A percentile compares a stretch with the other conserved stretches of the same genome.
Conservation (phyloP, 345 rosid species). For the Citrus australasica region DNA sequence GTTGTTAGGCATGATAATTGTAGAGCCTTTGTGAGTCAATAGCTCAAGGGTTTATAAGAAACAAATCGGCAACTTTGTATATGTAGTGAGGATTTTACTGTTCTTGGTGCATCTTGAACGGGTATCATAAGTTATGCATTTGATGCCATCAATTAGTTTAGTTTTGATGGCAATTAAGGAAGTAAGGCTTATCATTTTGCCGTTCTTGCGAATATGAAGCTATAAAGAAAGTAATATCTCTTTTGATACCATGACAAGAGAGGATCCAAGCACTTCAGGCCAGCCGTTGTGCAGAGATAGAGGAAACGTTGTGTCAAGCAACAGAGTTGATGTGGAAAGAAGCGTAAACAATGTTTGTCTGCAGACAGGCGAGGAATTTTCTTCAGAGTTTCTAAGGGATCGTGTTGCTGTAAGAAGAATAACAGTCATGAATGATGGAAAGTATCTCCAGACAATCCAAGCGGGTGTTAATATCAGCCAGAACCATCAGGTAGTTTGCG, state of each 20-base stretch:
- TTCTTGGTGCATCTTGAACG: slow-evolving; percentile 3
- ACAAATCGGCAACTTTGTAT: neutral
- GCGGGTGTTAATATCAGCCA: slow-evolving; percentile 21
- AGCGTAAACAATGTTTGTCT: slow-evolving; percentile 36
- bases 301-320: slow-evolving; percentile 7
- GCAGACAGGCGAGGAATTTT: slow-evolving; percentile 90
- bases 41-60: neutral
- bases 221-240: neutral
- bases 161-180: neutral
- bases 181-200: neutral
- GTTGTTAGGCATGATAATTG: neutral
- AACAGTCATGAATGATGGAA: slow-evolving; percentile 14
- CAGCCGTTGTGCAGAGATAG: slow-evolving; percentile 30
- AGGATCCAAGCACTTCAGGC: slow-evolving; percentile 39
- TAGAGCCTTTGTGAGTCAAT: neutral
- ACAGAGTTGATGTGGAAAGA: slow-evolving; percentile 13
- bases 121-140: neutral
- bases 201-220: slow-evolving; percentile 6
- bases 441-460: slow-evolving; percentile 13
- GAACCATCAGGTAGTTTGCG: slow-evolving; percentile 31
- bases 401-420: slow-evolving; percentile 37
- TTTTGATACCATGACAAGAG: slow-evolving; percentile 43
- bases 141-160: neutral
- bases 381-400: slow-evolving; percentile 56
- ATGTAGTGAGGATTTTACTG: neutral